These are phyloP conservation scores for Calamus simplicifolius DNA, from an alignment of 176 grass and related monocot genomes.

Conservation along the genomic window DNA sequence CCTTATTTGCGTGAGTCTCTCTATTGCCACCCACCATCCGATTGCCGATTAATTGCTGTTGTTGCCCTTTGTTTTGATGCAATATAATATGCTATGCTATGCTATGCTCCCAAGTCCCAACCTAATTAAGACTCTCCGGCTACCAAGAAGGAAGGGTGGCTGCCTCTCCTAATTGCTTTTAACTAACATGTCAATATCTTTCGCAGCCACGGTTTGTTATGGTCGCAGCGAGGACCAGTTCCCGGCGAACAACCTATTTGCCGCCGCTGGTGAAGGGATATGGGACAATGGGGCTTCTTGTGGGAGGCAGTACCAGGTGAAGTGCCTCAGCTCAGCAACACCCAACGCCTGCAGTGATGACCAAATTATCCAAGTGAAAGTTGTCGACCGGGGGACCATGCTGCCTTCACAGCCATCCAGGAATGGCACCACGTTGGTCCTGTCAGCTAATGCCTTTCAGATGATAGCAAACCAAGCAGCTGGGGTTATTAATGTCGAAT, in stretches of 20 bases:
- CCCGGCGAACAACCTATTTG: neutral
- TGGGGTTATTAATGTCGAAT: neutral
- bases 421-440: neutral
- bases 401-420: neutral
- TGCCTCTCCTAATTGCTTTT: too few species aligned
- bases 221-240: neutral
- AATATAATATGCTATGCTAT: too few species aligned
- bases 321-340: neutral
- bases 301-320: neutral
- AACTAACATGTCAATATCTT: too few species aligned
- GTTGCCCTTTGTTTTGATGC: too few species aligned
- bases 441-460: neutral
- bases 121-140: too few species aligned
- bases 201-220: neutral
- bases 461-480: neutral
- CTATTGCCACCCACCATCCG: too few species aligned
- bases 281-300: neutral
- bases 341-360: neutral
- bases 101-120: too few species aligned
- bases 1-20: too few species aligned
- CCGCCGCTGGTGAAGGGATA: neutral
- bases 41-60: too few species aligned
- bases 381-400: neutral
- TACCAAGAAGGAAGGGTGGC: too few species aligned
- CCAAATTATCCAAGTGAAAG: neutral